Evolutionary conservation across 495 filamentous ascomycete genomes (phyloP).

Genomic region (Terfezia boudieri): DNA sequence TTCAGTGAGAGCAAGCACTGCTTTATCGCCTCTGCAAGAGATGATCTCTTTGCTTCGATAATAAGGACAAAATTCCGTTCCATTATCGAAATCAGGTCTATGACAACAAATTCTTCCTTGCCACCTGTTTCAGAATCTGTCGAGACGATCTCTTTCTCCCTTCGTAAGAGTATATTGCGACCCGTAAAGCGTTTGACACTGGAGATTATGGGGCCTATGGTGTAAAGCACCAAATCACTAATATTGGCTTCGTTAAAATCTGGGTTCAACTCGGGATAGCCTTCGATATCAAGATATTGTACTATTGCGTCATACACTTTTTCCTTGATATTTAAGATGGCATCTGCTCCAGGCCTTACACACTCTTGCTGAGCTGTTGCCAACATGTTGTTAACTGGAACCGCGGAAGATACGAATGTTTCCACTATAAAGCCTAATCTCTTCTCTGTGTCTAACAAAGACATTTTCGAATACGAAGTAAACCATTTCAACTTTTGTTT

Average conservation of each 20-base stretch:
- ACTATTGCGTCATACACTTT: slow-evolving; percentile 1
- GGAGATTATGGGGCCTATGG: background rate
- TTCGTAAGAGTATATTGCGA: background rate
- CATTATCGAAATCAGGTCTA: background rate
- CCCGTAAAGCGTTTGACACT: background rate
- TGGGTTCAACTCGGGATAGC: background rate
- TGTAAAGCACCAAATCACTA: slow-evolving; percentile 1
- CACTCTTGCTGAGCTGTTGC: background rate
- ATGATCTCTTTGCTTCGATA: slow-evolving; percentile 1
- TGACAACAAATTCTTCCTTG: slow-evolving; percentile 2
- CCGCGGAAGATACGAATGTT: background rate
- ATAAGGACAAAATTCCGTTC: slow-evolving; percentile 2
- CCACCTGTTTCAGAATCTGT: slow-evolving; percentile 1
- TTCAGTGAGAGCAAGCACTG: slow-evolving; percentile 6
- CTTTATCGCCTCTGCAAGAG: slow-evolving; percentile 1
- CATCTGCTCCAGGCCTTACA: background rate
- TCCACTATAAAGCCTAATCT: slow-evolving; percentile 3
- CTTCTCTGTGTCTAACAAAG: background rate
- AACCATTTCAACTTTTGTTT: slow-evolving; percentile 2
- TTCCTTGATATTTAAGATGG: background rate
- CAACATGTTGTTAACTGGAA: slow-evolving; percentile 1
- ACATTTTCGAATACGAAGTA: slow-evolving; percentile 5
- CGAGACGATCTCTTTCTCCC: slow-evolving; percentile 4
- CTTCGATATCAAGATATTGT: slow-evolving; percentile 1
- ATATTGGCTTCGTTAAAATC: slow-evolving; percentile 4